These are phyloP conservation scores for Paecilomyces formosus DNA, from an alignment of 2,329 filamentous ascomycete genomes.

Conservation along the genomic window DNA sequence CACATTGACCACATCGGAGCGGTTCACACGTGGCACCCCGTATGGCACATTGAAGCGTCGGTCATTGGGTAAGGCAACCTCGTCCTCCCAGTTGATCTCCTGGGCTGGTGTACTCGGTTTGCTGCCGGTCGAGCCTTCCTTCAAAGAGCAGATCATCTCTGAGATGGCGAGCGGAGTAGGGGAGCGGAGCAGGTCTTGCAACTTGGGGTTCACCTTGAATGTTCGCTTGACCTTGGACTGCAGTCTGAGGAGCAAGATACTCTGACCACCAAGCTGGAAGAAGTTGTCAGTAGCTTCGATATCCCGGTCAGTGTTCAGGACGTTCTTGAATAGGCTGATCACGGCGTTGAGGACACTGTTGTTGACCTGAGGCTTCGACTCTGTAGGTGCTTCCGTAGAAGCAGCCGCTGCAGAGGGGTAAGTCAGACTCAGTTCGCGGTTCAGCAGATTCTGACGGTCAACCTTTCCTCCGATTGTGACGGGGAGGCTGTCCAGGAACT, in stretches of 20 bases:
- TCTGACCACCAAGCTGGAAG: conserved; percentile 1
- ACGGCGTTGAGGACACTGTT: conserved; percentile 3
- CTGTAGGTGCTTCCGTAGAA: neutral
- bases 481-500: conserved; percentile 9
- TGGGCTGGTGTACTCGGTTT: neutral
- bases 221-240: neutral
- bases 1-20: neutral
- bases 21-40: neutral
- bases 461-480: conserved; percentile 11
- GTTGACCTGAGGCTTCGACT: neutral
- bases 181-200: neutral
- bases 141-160: neutral
- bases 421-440: conserved; percentile 4
- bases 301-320: conserved; percentile 5
- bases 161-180: neutral
- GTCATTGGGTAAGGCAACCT: neutral
- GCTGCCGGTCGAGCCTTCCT: neutral
- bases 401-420: conserved; percentile 4
- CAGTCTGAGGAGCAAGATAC: neutral
- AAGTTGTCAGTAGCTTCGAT: conserved; percentile 9
- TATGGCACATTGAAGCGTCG: neutral
- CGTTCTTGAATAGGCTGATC: conserved; percentile 6
- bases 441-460: conserved; percentile 8
- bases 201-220: neutral
- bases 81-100: neutral